Conservation (phyloP, 1,284 basidiomycete genomes). For the Peniophora sp. region DNA sequence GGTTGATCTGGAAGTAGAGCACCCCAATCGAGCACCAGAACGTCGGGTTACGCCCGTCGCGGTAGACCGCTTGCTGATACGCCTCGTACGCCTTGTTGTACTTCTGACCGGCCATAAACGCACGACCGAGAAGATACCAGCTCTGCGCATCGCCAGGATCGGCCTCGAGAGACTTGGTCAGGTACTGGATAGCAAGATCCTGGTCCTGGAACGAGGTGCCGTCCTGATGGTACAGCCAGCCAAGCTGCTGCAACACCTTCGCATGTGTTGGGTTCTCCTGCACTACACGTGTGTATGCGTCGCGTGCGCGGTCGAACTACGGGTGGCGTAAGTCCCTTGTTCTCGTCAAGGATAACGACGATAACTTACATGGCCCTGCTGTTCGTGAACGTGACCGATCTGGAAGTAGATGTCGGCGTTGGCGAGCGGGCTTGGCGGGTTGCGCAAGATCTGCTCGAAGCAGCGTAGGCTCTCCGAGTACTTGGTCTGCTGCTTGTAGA, state of each 20-base stretch:
- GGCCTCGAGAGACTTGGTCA: slow-evolving; percentile 91
- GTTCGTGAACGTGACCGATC: slow-evolving; percentile 97
- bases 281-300: slow-evolving; percentile 96
- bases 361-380: slow-evolving; percentile 81
- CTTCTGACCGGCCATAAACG: slow-evolving; percentile 98
- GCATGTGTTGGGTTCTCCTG: slow-evolving; percentile 91
- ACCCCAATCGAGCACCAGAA: slow-evolving; percentile 99
- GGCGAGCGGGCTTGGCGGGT: slow-evolving; percentile 91
- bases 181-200: slow-evolving; percentile 87
- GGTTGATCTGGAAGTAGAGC: slow-evolving; percentile 99
- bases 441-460: slow-evolving; percentile 94
- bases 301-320: slow-evolving; percentile 83
- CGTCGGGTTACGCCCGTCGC: slow-evolving; percentile 96
- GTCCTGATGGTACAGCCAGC: slow-evolving; percentile 96
- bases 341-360: not conserved
- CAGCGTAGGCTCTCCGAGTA: slow-evolving; percentile 81
- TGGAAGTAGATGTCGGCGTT: slow-evolving; percentile 99
- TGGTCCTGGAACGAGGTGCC: slow-evolving; percentile 93
- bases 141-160: slow-evolving; percentile 95
- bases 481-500: slow-evolving; percentile 98
- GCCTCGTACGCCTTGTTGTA: slow-evolving; percentile 99
- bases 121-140: slow-evolving; percentile 97
- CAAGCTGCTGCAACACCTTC: slow-evolving; percentile 96
- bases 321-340: slow-evolving; percentile 7
- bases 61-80: slow-evolving; percentile 98